Evolutionary conservation across 192 early-diverging fungal species (phyloP).

Genomic region (Lunasporangiospora selenospora): DNA sequence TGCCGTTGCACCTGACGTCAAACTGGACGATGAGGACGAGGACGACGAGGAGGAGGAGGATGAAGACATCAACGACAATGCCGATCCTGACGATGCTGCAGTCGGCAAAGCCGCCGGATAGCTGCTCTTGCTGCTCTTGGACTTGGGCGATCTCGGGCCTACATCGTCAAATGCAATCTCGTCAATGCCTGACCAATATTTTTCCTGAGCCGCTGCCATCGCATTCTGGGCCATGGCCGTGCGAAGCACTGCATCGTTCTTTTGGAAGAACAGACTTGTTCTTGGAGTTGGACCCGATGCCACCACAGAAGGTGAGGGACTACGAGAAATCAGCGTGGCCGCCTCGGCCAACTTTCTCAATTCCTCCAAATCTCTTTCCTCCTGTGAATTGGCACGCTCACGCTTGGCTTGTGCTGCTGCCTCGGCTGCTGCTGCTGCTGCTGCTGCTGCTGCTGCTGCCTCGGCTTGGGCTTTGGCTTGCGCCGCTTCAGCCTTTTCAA

Average conservation of each 20-base stretch:
- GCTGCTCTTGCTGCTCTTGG: background rate
- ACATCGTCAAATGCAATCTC: slow-evolving; percentile 41
- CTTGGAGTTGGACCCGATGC: slow-evolving; percentile 20
- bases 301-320: slow-evolving; percentile 30
- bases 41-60: background rate
- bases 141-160: slow-evolving; percentile 11
- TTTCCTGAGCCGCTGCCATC: slow-evolving; percentile 35
- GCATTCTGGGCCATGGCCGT: slow-evolving; percentile 37
- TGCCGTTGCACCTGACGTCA: background rate
- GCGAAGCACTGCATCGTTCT: slow-evolving; percentile 34
- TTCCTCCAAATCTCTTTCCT: too few species aligned
- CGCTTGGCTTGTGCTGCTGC: too few species aligned
- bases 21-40: background rate
- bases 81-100: background rate
- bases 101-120: background rate
- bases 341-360: too few species aligned
- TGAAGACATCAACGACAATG: background rate
- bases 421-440: slow-evolving; percentile 12
- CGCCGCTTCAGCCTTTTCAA: slow-evolving; percentile 45
- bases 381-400: too few species aligned
- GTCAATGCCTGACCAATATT: slow-evolving; percentile 45
- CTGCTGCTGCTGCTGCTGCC: slow-evolving; percentile 6
- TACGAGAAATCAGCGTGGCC: slow-evolving; percentile 24
- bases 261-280: slow-evolving; percentile 46
- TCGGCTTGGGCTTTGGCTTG: slow-evolving; percentile 23